Base-by-base conservation (phyloP, 179 eudicot species). In the Spinacia oleracea region DNA sequence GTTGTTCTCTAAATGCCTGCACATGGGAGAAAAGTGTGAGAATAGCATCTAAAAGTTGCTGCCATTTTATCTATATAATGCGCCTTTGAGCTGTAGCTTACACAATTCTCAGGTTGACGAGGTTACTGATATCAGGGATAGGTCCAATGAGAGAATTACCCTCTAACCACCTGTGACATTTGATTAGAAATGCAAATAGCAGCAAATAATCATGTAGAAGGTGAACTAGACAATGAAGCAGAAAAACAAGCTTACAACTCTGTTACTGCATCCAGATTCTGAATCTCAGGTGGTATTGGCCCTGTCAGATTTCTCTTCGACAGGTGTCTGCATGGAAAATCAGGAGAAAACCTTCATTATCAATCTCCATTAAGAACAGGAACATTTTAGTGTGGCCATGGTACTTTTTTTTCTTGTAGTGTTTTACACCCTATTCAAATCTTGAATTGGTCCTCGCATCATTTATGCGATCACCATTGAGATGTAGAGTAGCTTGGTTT, bases 1-100 rank as follows among this genome's bases (percentile, higher is more conserved):
- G 84, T 96, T 96, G 90, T 90, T 92, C 88, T 96, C 99, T 48
- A 96, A 73, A 84, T 96, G 99, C 90, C 99, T 96, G 97, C 31
- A 31, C 62, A 50, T 34, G 9, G 45, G 74, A 43, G 56, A 50
- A 58, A 66, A 67, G 31, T 48, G 51, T 62, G 21, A 79, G 74
- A 35, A 43, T 51, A 56, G 51, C 71, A 55, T 45, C 62, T 48
- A 46, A 35, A 34, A 45, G 46, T 51, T 45, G 42, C 27, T 16
- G 66, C 4, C 29, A 23, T 55, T 55, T 59, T 21, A 59, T 68
- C 1, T 55, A 79, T 27, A 55, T 34, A 34, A 46, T 51, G 27
- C 66, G 56, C 31, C 25, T 32, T 15, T 48, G 21, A 68, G 75
- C 7, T 55, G 77, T 72, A 80, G 81, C 97, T 89, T 92, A 96